A percentile compares a stretch with the other conserved stretches of the same genome.
phyloP scores from a whole-genome alignment of 768 basidiomycete genomes.

The Multifurca ochricompacta region DNA sequence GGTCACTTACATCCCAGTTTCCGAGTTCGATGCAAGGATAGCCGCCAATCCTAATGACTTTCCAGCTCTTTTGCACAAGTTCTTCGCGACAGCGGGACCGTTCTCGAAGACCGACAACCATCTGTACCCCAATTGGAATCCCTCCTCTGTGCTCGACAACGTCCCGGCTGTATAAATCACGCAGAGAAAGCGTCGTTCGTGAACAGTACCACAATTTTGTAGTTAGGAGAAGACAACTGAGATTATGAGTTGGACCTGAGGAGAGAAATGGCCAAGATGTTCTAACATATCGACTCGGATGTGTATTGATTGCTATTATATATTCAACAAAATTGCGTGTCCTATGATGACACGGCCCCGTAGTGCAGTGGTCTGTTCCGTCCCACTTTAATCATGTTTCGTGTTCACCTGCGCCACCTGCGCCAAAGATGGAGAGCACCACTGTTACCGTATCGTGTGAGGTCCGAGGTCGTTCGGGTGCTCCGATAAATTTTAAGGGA shows the following conservation, averaged over 20 bases:
- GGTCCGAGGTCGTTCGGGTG: no score
- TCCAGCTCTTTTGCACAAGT: neutral
- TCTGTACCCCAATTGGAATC: constrained; percentile 22
- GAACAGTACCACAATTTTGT: neutral
- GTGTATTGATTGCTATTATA: neutral
- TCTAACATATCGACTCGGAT: neutral
- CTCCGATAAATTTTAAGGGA: no score
- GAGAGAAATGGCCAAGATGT: neutral
- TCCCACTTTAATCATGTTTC: no score
- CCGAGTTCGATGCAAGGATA: constrained; percentile 10
- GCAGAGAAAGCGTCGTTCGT: neutral
- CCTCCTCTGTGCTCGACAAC: constrained; percentile 13
- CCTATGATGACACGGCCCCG: neutral
- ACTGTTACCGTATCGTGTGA: no score
- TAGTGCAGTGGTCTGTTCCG: no score
- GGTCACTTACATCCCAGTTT: constrained; percentile 14
- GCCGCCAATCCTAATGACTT: constrained; percentile 15
- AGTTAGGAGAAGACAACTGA: neutral
- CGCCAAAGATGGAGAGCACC: no score
- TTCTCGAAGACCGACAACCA: constrained; percentile 12
- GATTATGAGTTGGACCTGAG: neutral
- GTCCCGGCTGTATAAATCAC: constrained; percentile 1
- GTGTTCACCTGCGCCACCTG: no score
- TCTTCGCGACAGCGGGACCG: constrained; percentile 13
- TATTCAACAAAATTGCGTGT: neutral